These are phyloP conservation scores for Globisporangium heterothallicum DNA, from an alignment of 352 stramenopile genomes.

Conservation along the genomic window DNA sequence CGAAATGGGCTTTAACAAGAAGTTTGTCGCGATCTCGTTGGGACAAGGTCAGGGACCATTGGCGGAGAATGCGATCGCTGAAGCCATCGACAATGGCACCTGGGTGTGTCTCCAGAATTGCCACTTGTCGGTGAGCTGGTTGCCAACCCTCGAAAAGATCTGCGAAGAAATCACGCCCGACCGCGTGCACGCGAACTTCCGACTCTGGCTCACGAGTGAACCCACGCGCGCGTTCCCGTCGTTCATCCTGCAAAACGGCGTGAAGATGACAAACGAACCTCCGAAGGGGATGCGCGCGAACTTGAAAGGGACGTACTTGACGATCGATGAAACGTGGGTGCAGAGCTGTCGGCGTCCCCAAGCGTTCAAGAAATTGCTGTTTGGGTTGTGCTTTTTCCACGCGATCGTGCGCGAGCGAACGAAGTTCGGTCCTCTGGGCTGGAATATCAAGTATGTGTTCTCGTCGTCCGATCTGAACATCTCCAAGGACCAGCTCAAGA, in stretches of 20 bases:
- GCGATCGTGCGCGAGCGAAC: conserved; percentile 79
- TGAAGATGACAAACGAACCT: conserved; percentile 96
- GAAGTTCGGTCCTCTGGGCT: conserved; percentile 81
- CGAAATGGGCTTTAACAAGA: conserved; percentile 89
- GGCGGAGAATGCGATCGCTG: conserved; percentile 89
- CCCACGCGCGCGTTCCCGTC: conserved; percentile 91
- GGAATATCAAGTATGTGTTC: conserved; percentile 90
- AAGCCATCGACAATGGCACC: conserved; percentile 89
- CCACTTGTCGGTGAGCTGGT: conserved; percentile 92
- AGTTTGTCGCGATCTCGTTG: conserved; percentile 91
- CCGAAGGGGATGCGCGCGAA: conserved; percentile 93
- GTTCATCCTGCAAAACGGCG: conserved; percentile 90
- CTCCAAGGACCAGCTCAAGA: conserved; percentile 83
- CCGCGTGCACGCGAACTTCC: conserved; percentile 88
- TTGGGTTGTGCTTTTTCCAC: conserved; percentile 92
- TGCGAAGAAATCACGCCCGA: conserved; percentile 93
- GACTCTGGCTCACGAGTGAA: conserved; percentile 93
- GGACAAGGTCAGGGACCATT: conserved; percentile 92
- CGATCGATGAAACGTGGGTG: conserved; percentile 73
- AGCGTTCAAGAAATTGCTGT: conserved; percentile 84
- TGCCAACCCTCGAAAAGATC: conserved; percentile 92
- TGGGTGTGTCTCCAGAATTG: conserved; percentile 97
- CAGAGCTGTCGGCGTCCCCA: conserved; percentile 46
- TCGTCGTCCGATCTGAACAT: conserved; percentile 81
- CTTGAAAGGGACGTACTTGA: conserved; percentile 89